Evolutionary conservation across 805 yeast genomes (phyloP), one percentile per base, ranked within the genome.

Genomic region (Lipomyces orientalis): DNA sequence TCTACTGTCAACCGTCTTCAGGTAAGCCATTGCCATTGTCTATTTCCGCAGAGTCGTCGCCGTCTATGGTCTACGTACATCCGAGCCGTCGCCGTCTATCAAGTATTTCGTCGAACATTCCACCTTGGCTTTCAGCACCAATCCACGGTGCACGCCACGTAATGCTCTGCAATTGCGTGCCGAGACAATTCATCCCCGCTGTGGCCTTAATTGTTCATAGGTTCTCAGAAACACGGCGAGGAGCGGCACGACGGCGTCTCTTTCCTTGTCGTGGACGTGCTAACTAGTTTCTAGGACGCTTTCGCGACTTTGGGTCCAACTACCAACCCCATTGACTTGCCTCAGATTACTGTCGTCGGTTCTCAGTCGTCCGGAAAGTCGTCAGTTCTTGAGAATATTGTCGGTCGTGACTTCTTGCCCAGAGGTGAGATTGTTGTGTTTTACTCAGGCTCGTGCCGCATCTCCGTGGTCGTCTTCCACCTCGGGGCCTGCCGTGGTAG

Each of bases 341-440:
- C 97, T 16, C 97, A 92, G 79, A 92, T 92, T 76, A 91, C 97
- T n/a, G 97, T 91, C 49, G 97, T 91, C 57, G 97, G 97, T 54
- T 91, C 97, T 4, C 97, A 91, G 78, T 90, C 97, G 55, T 84
- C 90, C 69, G 97, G 97, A 71, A 91, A 91, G 80, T 89, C 94
- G 31, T 91, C 97, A 0, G 97, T 91, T 22, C 84, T 91, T 74
- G 97, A 91, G 78, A 91, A 91, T 81, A 90, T 91, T 72, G 97
- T 93, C 54, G 97, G 97, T 14, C 85, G 97, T 75, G 97, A 91
- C 80, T 91, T 91, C 79, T 81, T 92, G 71, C 97, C 97, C 64
- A 84, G 97, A 80, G 97, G 93, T 89, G 54, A 37, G 54, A 19
- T 29, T 31, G 37, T 22, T 63, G n/a, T 16, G 14, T 12, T 57